These are phyloP conservation scores for Passalora sequoiae DNA, from an alignment of 2,329 filamentous ascomycete genomes.

Conservation along the genomic window DNA sequence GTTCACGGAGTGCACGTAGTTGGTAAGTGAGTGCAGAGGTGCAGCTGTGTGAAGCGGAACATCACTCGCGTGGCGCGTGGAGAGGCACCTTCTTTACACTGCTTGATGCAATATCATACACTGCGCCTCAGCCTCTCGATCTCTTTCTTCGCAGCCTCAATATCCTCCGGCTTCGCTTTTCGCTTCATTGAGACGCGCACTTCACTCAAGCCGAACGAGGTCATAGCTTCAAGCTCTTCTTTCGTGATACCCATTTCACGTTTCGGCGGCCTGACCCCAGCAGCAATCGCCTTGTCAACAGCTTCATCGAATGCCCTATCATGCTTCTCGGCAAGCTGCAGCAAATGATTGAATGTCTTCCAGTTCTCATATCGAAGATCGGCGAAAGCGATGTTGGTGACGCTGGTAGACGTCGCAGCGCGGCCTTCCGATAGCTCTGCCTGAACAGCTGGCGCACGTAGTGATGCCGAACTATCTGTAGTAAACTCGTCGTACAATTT, in stretches of 20 bases:
- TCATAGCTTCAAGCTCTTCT: constrained; percentile 2
- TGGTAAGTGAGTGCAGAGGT: no score
- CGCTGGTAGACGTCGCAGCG: constrained; percentile 3
- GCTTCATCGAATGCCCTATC: constrained; percentile 24
- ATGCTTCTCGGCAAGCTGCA: constrained; percentile 31
- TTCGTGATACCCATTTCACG: constrained; percentile 1
- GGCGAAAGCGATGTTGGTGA: constrained; percentile 36
- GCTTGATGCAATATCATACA: no score
- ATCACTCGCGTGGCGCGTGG: no score
- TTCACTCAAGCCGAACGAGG: background rate
- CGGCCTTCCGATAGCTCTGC: background rate
- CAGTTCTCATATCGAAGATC: constrained; percentile 49
- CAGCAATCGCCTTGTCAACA: constrained; percentile 8
- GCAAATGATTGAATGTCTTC: constrained; percentile 44
- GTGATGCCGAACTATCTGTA: constrained; percentile 33
- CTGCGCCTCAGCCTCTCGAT: background rate
- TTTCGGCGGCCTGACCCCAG: background rate
- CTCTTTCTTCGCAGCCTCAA: background rate
- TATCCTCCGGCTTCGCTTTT: background rate
- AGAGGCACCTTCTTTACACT: no score
- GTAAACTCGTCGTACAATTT: constrained; percentile 43
- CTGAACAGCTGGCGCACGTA: background rate
- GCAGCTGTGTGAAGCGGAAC: no score
- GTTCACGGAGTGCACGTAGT: no score
- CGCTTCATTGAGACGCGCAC: background rate